Conservation (phyloP, 495 filamentous ascomycete species). For the Penicillium lividum region DNA sequence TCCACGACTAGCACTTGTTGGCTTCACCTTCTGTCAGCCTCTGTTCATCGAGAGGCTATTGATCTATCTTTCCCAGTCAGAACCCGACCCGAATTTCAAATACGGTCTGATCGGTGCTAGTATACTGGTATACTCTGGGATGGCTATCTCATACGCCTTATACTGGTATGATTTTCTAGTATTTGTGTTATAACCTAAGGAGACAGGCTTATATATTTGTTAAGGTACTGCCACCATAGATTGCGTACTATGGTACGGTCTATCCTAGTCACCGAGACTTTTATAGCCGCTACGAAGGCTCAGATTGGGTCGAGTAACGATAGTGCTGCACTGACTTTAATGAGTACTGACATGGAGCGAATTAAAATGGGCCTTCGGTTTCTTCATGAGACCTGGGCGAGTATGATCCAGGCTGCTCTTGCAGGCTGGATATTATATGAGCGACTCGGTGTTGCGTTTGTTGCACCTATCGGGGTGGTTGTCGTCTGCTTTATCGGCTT, state of each 20-base stretch:
- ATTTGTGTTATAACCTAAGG: neutral
- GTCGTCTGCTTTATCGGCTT: constrained; percentile 26
- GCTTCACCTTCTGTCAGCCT: constrained; percentile 56
- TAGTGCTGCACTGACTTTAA: constrained; percentile 52
- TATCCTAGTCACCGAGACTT: constrained; percentile 49
- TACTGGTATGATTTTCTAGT: constrained; percentile 22
- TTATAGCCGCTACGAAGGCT: constrained; percentile 23
- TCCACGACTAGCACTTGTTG: constrained; percentile 51
- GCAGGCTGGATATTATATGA: constrained; percentile 52
- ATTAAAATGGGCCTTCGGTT: constrained; percentile 35
- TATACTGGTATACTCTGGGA: constrained; percentile 53
- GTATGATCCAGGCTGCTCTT: constrained; percentile 50
- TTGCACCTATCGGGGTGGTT: constrained; percentile 40
- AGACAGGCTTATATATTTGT: neutral
- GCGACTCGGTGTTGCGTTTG: constrained; percentile 45
- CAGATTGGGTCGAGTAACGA: constrained; percentile 33
- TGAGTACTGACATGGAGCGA: constrained; percentile 55
- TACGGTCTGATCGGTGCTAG: constrained; percentile 59
- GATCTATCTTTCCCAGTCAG: constrained; percentile 25
- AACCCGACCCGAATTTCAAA: constrained; percentile 26
- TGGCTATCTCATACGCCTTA: constrained; percentile 48
- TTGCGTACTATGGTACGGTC: constrained; percentile 38
- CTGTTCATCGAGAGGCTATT: constrained; percentile 52
- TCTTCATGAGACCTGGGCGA: constrained; percentile 53
- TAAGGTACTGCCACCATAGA: neutral